These are phyloP conservation scores for Streptanthus diversifolius DNA, from an alignment of 345 rosid species.

Conservation along the genomic window DNA sequence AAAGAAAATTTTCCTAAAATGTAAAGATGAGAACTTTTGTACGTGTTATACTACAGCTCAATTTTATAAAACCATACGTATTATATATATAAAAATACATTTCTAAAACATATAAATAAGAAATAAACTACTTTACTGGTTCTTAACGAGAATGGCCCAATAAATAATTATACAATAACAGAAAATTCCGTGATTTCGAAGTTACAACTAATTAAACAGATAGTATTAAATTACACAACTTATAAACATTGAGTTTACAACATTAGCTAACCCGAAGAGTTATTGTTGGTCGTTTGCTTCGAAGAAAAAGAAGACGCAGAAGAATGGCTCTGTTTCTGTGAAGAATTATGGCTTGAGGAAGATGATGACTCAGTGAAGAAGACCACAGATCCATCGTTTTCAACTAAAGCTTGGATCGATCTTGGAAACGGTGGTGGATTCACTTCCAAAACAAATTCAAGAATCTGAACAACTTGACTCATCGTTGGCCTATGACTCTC, in stretches of 20 bases:
- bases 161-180: not conserved
- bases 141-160: no score
- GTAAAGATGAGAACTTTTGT: no score
- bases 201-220: not conserved
- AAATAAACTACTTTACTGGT: no score
- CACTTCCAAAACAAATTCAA: conserved; percentile 67
- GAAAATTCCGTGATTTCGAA: not conserved
- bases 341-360: conserved; percentile 23
- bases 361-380: conserved; percentile 36
- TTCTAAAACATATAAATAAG: no score
- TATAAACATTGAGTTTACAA: not conserved
- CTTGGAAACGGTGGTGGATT: conserved; percentile 57
- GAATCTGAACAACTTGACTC: conserved; percentile 84
- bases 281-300: conserved; percentile 1
- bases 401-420: conserved; percentile 47
- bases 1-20: no score
- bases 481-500: conserved; percentile 68
- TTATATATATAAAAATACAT: no score
- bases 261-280: conserved; percentile 12
- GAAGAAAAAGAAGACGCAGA: conserved; percentile 19
- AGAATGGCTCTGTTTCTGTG: conserved; percentile 30
- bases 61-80: no score
- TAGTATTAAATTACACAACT: not conserved
- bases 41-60: no score
- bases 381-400: conserved; percentile 22